Evolutionary conservation across 2,329 filamentous ascomycete genomes (phyloP).

Genomic region (Curvularia sp.): DNA sequence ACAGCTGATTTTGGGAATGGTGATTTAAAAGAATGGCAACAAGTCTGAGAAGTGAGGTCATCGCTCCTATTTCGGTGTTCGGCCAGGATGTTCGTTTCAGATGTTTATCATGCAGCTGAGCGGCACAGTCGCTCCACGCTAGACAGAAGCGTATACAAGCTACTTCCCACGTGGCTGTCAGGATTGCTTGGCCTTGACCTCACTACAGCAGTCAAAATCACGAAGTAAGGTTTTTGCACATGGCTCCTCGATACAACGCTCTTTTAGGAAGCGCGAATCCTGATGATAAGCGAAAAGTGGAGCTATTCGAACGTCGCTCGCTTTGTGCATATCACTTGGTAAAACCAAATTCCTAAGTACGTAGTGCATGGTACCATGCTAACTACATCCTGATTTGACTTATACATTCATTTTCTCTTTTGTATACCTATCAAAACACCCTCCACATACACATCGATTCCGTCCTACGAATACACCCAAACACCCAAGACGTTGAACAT

Average conservation of each 20-base stretch:
- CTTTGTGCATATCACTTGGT: neutral
- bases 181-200: too few species aligned
- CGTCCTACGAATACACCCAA: neutral
- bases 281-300: neutral
- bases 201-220: neutral
- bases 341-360: too few species aligned
- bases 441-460: too few species aligned
- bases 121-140: neutral
- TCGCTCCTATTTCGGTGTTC: neutral
- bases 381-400: too few species aligned
- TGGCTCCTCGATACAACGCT: neutral
- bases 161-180: too few species aligned
- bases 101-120: neutral
- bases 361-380: too few species aligned
- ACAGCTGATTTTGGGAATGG: neutral
- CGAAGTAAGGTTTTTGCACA: neutral
- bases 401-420: neutral
- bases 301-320: neutral
- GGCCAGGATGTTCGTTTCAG: neutral
- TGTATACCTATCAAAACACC: neutral
- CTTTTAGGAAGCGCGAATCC: neutral
- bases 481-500: neutral
- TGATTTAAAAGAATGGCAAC: neutral
- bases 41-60: neutral
- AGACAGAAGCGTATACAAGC: too few species aligned